Percentiles rank a stretch among this genome's conserved stretches.
These are phyloP conservation scores for Sporothrix protearum DNA, from an alignment of 2,329 filamentous ascomycete species.

Conservation along the genomic window DNA sequence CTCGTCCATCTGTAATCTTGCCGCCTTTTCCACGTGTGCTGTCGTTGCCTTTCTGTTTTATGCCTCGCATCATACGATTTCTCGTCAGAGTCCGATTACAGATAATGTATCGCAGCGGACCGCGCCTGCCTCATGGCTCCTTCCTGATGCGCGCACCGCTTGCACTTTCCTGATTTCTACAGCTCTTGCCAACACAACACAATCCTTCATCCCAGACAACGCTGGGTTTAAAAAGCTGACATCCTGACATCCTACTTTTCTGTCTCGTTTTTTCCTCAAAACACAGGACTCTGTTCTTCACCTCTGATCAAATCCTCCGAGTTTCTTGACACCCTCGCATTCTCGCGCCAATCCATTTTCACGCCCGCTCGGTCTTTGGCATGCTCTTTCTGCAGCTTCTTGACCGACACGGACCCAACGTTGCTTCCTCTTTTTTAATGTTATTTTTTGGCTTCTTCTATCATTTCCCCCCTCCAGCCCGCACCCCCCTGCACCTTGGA, in stretches of 20 bases:
- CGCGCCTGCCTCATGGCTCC: background rate
- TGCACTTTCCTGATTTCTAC: constrained; percentile 9
- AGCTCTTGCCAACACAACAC: background rate
- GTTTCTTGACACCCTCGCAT: background rate
- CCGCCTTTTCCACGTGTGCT: background rate
- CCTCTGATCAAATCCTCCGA: background rate
- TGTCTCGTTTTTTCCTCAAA: background rate
- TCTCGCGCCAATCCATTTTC: constrained; percentile 7
- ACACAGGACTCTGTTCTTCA: background rate
- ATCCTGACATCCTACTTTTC: background rate
- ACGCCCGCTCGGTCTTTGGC: background rate
- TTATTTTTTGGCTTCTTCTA: background rate
- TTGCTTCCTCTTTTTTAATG: background rate
- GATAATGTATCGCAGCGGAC: background rate
- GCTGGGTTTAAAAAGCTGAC: background rate
- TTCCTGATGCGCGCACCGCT: constrained; percentile 5
- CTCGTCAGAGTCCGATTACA: background rate
- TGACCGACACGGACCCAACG: background rate
- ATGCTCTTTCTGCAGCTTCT: background rate
- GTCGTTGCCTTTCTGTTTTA: background rate
- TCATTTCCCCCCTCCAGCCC: background rate
- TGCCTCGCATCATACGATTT: constrained; percentile 9
- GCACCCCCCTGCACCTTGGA: background rate
- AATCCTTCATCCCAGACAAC: background rate
- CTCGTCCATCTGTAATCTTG: background rate